Evolutionary conservation across 1,284 basidiomycete species (phyloP).

Genomic region (Moniliella sp.): DNA sequence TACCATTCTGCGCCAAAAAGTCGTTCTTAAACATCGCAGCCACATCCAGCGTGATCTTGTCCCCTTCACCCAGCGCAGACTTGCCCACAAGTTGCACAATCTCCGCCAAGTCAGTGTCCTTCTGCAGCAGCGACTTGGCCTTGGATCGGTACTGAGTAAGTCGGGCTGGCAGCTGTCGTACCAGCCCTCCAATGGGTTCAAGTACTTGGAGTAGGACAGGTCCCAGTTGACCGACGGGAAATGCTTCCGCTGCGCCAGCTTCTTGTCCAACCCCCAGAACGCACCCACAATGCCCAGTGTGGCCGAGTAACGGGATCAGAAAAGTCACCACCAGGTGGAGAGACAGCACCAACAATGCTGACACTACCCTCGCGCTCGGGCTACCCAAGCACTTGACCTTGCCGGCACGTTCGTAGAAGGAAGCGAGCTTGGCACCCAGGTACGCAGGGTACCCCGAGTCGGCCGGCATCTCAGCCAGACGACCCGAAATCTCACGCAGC

Average conservation of each 20-base stretch:
- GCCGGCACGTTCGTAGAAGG: constrained; percentile 98
- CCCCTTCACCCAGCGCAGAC: constrained; percentile 81
- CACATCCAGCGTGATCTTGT: constrained; percentile 95
- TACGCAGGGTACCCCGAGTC: constrained; percentile 92
- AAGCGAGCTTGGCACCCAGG: constrained; percentile 77
- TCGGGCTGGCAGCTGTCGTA: constrained; percentile 71
- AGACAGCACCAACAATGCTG: constrained; percentile 94
- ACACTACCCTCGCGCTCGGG: constrained; percentile 69
- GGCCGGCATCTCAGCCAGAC: constrained; percentile 97
- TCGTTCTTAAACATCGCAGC: constrained; percentile 84
- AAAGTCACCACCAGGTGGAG: constrained; percentile 94
- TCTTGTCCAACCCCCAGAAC: constrained; percentile 57
- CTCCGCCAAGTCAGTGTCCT: constrained; percentile 92
- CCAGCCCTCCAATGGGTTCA: constrained; percentile 75
- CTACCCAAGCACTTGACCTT: constrained; percentile 80
- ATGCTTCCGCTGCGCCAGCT: constrained; percentile 87
- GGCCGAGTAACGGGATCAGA: constrained; percentile 94
- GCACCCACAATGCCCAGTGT: constrained; percentile 97
- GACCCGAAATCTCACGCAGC: constrained; percentile 93
- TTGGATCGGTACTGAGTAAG: constrained; percentile 68
- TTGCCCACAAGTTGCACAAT: constrained; percentile 98
- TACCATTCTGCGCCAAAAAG: constrained; percentile 95
- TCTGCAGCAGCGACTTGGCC: constrained; percentile 91
- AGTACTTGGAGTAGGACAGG: constrained; percentile 93
- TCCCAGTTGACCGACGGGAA: constrained; percentile 99